These are phyloP conservation scores for Penicillium bovifimosum DNA, from an alignment of 495 filamentous ascomycete genomes.

Conservation along the genomic window DNA sequence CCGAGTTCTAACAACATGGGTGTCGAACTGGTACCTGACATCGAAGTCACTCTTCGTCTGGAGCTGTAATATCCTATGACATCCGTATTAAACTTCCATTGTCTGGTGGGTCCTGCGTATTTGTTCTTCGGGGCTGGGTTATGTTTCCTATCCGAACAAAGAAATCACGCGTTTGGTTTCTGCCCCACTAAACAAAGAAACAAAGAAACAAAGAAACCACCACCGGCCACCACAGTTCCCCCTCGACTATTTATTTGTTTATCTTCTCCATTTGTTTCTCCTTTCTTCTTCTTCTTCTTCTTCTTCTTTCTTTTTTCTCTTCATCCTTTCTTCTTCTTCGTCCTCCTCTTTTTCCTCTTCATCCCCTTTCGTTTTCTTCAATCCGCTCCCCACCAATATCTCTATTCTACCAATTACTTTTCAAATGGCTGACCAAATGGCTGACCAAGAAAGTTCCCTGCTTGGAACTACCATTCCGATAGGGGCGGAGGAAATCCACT, in stretches of 20 bases:
- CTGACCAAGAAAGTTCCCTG: too few relatives aligned
- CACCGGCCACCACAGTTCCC: neutral
- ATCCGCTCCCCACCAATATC: too few relatives aligned
- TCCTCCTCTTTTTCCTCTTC: neutral
- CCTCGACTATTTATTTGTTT: too few relatives aligned
- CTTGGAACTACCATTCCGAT: neutral
- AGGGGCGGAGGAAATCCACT: neutral
- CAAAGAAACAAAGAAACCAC: neutral
- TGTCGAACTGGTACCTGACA: too few relatives aligned
- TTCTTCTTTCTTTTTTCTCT: neutral
- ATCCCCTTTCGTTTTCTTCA: neutral
- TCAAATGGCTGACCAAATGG: too few relatives aligned
- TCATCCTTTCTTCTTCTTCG: neutral
- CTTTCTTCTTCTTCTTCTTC: neutral
- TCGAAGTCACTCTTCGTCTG: too few relatives aligned
- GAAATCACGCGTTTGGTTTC: neutral
- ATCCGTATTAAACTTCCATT: too few relatives aligned
- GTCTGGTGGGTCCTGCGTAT: too few relatives aligned
- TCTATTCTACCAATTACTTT: too few relatives aligned
- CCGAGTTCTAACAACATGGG: too few relatives aligned
- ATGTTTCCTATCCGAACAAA: constrained; percentile 3
- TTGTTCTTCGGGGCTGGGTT: too few relatives aligned
- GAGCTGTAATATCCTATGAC: too few relatives aligned
- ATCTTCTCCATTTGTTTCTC: neutral
- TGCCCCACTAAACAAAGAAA: neutral